Evolutionary conservation across 768 basidiomycete species (phyloP).

Genomic region (Amanita jacksonii): DNA sequence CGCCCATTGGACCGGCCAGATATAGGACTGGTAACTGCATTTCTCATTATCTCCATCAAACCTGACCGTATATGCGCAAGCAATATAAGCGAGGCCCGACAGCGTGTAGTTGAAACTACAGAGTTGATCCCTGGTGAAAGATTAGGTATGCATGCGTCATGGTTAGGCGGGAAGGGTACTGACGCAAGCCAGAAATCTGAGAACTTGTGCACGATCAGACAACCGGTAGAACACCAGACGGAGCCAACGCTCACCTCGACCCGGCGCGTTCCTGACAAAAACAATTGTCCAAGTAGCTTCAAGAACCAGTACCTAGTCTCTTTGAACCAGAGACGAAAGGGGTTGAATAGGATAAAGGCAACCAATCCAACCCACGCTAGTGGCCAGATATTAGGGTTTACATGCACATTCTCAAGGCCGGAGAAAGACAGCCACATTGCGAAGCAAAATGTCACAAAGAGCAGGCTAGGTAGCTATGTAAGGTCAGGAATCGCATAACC

Average conservation of each 20-base stretch:
- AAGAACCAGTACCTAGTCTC: constrained; percentile 78
- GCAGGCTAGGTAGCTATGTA: constrained; percentile 63
- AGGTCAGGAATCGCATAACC: constrained; percentile 7
- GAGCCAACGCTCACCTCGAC: constrained; percentile 58
- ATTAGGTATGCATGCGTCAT: not conserved
- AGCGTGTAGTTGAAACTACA: constrained; percentile 73
- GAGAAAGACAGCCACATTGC: constrained; percentile 82
- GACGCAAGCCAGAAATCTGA: constrained; percentile 88
- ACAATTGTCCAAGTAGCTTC: constrained; percentile 48
- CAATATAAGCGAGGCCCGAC: constrained; percentile 63
- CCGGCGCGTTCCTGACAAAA: constrained; percentile 55
- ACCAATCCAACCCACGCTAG: constrained; percentile 70
- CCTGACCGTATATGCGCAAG: constrained; percentile 56
- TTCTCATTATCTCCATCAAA: constrained; percentile 42
- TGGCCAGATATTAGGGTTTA: constrained; percentile 70
- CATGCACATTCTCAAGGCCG: constrained; percentile 40
- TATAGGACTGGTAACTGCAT: constrained; percentile 32
- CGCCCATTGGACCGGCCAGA: constrained; percentile 57
- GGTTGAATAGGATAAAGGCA: constrained; percentile 57
- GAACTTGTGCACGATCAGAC: constrained; percentile 36
- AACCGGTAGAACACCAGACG: constrained; percentile 1
- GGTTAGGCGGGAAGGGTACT: constrained; percentile 14
- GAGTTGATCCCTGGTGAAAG: constrained; percentile 55
- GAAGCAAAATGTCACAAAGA: constrained; percentile 66
- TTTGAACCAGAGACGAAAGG: constrained; percentile 56